Conservation (phyloP, 768 basidiomycete species). For the Lyophyllum decastes region DNA sequence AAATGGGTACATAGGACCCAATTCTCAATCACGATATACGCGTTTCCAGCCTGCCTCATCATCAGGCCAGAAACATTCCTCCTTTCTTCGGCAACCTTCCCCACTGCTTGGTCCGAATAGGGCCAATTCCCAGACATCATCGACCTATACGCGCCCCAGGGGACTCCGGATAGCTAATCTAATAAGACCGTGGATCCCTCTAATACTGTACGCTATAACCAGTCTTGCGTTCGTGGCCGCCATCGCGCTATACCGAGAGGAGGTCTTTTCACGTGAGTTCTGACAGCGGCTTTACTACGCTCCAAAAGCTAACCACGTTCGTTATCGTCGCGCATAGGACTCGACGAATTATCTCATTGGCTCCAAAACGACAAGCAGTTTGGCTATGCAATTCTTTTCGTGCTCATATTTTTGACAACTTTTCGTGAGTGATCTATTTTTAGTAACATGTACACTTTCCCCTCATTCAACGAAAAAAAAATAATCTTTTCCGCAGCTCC, state of each 20-base stretch:
- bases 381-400: slow-evolving; percentile 80
- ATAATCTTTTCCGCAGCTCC: slow-evolving; percentile 68
- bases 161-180: slow-evolving; percentile 56
- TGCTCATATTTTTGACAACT: slow-evolving; percentile 83
- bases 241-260: slow-evolving; percentile 80
- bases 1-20: slow-evolving; percentile 2
- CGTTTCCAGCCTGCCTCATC: slow-evolving; percentile 8
- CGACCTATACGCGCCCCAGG: slow-evolving; percentile 44
- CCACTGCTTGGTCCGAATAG: slow-evolving; percentile 18
- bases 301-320: not conserved
- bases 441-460: not conserved
- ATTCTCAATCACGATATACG: slow-evolving; percentile 7
- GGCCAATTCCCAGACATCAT: slow-evolving; percentile 18
- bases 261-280: slow-evolving; percentile 78
- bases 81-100: slow-evolving; percentile 19
- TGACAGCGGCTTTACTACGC: not conserved
- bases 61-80: slow-evolving; percentile 14
- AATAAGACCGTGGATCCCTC: slow-evolving; percentile 75
- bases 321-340: slow-evolving; percentile 43
- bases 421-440: slow-evolving; percentile 63
- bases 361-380: slow-evolving; percentile 69
- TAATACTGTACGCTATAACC: slow-evolving; percentile 76
- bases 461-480: not conserved
- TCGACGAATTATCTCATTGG: slow-evolving; percentile 82
- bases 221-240: slow-evolving; percentile 77